Evolutionary conservation across 1,139 yeast genomes (phyloP), one percentile per base, ranked within the genome.

Genomic region (Lipomyces yarrowii): DNA sequence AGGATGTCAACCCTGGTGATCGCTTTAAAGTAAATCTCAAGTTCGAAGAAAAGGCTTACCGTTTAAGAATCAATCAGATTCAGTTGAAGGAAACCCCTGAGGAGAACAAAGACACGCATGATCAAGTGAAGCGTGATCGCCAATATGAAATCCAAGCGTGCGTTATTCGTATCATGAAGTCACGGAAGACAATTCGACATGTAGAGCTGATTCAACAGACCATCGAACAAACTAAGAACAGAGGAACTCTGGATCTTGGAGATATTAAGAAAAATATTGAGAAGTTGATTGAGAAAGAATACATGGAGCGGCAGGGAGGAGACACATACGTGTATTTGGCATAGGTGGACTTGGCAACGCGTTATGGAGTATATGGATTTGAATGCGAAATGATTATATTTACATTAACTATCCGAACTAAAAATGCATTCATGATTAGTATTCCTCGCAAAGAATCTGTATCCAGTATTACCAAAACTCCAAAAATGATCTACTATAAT

Each of bases 131-230:
- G 23, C 70, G 74, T n/a, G 79, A 77, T 55, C 74, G 78, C 26
- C 72, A 73, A 53, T 74, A 74, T 69, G 76, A 75, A 55, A 70
- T 79, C 11, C 80, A 76, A 62, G 81, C 82, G 0, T 77, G 77
- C 11, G 75, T 79, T 21, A 75, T 77, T 10, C 73, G 81, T 15
- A 66, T 74, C 42, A 72, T 80, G 78, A 79, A 79, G 70, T 67
- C 75, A 3, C 70, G 75, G 4, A 74, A 74, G 60, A 65, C 65
- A 23, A 69, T 80, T 57, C 58, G 66, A 2, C 84, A 82, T 69
- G 74, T 73, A 0, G 76, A 74, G 35, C 74, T 82, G n/a, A 73
- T 80, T 1, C 75, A 73, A 54, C 73, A 72, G 62, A 73, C 76
- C 1, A 69, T 76, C 35, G 75, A 73, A 11, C 70, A 67, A 61